Evolutionary conservation across 1,139 yeast species (phyloP).

Genomic region (Geotrichum klebahnii): DNA sequence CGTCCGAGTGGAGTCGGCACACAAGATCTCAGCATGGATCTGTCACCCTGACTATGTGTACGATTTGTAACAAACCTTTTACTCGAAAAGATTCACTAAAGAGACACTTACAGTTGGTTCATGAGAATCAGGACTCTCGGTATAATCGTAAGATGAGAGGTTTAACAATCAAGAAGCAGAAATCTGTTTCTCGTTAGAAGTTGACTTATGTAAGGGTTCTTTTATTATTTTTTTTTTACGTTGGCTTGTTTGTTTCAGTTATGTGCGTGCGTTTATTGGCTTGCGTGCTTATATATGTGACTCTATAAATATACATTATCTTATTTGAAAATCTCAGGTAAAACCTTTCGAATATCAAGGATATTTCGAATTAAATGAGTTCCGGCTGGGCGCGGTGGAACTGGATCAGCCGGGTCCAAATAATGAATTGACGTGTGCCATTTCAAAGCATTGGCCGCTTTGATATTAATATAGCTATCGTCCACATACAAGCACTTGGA

Average conservation of each 20-base stretch:
- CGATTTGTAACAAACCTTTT: slow-evolving; percentile 51
- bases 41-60: slow-evolving; percentile 35
- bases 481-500: slow-evolving; percentile 65
- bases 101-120: slow-evolving; percentile 54
- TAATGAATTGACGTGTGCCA: slow-evolving; percentile 54
- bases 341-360: slow-evolving; percentile 45
- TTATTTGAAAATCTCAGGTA: slow-evolving; percentile 47
- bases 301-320: background rate
- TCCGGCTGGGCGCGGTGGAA: slow-evolving; percentile 43
- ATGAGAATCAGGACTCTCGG: slow-evolving; percentile 38
- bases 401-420: slow-evolving; percentile 50
- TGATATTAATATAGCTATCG: slow-evolving; percentile 51
- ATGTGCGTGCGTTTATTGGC: background rate
- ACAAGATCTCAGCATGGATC: slow-evolving; percentile 51
- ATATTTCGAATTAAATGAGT: slow-evolving; percentile 46
- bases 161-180: slow-evolving; percentile 1
- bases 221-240: slow-evolving; percentile 8
- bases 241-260: slow-evolving; percentile 1
- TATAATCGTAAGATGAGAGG: slow-evolving; percentile 15
- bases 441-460: slow-evolving; percentile 47
- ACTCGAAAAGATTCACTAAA: slow-evolving; percentile 53
- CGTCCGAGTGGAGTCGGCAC: slow-evolving; percentile 60
- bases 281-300: background rate
- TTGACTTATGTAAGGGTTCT: background rate
- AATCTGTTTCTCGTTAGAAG: background rate